Percentiles rank a stretch among this genome's conserved stretches.
Evolutionary conservation across 805 yeast species (phyloP).

Genomic region (Candida oleophila): DNA sequence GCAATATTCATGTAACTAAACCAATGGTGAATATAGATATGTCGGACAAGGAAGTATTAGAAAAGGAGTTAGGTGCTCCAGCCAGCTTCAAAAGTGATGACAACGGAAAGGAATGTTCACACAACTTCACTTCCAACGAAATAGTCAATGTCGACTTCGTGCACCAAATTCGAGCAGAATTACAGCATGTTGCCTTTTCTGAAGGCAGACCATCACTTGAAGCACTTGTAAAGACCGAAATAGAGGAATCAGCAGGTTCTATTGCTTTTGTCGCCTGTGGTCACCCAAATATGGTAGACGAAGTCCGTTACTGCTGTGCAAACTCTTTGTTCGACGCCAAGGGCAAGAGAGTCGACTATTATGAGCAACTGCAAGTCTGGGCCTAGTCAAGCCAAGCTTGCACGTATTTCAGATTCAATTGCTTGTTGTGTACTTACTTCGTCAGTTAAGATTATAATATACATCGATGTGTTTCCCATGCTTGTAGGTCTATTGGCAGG

Average conservation of each 20-base stretch:
- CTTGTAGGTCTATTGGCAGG: too few species aligned
- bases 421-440: too few species aligned
- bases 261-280: slow-evolving; percentile 34
- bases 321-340: slow-evolving; percentile 29
- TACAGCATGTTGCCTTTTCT: slow-evolving; percentile 29
- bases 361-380: slow-evolving; percentile 78
- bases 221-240: slow-evolving; percentile 28
- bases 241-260: slow-evolving; percentile 35
- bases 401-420: too few species aligned
- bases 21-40: slow-evolving; percentile 15
- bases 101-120: background rate
- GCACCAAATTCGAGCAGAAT: slow-evolving; percentile 10
- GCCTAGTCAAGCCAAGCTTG: slow-evolving; percentile 25
- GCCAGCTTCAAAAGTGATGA: background rate
- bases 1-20: slow-evolving; percentile 13
- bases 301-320: slow-evolving; percentile 37
- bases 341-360: slow-evolving; percentile 61
- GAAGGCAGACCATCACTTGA: slow-evolving; percentile 46
- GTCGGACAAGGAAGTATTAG: slow-evolving; percentile 5
- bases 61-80: background rate
- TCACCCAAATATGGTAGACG: slow-evolving; percentile 34
- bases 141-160: background rate
- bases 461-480: too few species aligned
- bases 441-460: too few species aligned
- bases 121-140: background rate